These are phyloP conservation scores for Penicillium sclerotiorum DNA, from an alignment of 2,329 filamentous ascomycete species.

Conservation along the genomic window DNA sequence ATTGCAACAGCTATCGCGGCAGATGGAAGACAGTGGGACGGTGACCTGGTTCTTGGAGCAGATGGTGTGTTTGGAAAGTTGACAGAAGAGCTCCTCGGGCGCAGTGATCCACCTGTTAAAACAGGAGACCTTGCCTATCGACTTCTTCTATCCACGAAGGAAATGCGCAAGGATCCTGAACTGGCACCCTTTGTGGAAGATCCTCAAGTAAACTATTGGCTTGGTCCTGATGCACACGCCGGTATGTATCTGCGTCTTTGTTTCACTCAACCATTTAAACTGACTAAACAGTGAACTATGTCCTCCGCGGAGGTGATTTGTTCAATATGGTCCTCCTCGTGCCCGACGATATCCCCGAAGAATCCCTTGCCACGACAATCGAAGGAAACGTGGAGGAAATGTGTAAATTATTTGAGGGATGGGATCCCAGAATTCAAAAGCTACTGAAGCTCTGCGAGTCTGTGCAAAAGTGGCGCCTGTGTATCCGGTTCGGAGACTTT, in stretches of 20 bases:
- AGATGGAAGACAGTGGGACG: constrained; percentile 27
- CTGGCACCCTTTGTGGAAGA: constrained; percentile 48
- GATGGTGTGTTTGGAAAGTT: constrained; percentile 35
- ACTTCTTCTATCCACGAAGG: constrained; percentile 52
- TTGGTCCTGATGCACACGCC: constrained; percentile 56
- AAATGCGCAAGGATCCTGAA: constrained; percentile 53
- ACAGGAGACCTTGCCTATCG: constrained; percentile 62
- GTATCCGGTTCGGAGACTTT: constrained; percentile 58
- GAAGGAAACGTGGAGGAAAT: constrained; percentile 58
- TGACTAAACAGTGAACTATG: constrained; percentile 55
- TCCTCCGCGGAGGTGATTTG: constrained; percentile 55
- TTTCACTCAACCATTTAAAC: neutral
- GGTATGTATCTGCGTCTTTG: constrained; percentile 16
- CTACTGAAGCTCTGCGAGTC: constrained; percentile 59
- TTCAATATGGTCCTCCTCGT: constrained; percentile 61
- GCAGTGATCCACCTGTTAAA: constrained; percentile 48
- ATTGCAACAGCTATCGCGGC: constrained; percentile 40
- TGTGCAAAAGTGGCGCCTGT: constrained; percentile 64
- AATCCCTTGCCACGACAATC: constrained; percentile 51
- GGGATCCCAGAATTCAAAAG: constrained; percentile 62
- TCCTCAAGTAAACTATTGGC: constrained; percentile 58
- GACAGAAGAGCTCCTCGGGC: constrained; percentile 50
- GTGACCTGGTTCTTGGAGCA: constrained; percentile 30
- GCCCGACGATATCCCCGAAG: constrained; percentile 63
- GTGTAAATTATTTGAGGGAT: constrained; percentile 57